Evolutionary conservation across 768 basidiomycete genomes (phyloP).

Genomic region (Chalciporus pseudorubinellus): DNA sequence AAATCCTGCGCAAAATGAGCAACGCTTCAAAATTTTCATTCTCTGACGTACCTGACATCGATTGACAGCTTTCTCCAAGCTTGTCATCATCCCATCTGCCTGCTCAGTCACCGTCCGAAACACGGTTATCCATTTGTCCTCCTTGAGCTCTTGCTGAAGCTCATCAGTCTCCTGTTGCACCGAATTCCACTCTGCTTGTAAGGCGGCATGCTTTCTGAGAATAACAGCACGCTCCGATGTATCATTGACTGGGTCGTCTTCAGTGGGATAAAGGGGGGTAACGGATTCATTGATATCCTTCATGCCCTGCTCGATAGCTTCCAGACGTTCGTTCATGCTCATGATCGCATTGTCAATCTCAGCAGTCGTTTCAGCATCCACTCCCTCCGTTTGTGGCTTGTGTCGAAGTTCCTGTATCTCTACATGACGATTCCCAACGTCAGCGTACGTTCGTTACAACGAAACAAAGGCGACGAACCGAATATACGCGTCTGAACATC

Average conservation of each 20-base stretch:
- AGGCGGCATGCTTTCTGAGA: slow-evolving; percentile 69
- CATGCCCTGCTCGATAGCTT: slow-evolving; percentile 69
- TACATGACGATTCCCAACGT: slow-evolving; percentile 29
- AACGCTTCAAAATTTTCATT: neutral
- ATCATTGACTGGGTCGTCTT: slow-evolving; percentile 48
- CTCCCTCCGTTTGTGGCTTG: slow-evolving; percentile 65
- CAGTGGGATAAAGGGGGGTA: slow-evolving; percentile 51
- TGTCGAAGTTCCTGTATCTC: slow-evolving; percentile 94
- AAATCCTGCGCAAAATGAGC: slow-evolving; percentile 57
- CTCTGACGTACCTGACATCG: slow-evolving; percentile 71
- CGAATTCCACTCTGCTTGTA: slow-evolving; percentile 77
- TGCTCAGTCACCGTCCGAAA: slow-evolving; percentile 93
- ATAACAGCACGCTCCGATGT: slow-evolving; percentile 41
- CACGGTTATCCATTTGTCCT: slow-evolving; percentile 95
- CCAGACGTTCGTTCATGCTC: slow-evolving; percentile 74
- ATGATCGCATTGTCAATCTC: slow-evolving; percentile 82
- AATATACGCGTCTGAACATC: slow-evolving; percentile 92
- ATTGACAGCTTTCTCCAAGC: slow-evolving; percentile 88
- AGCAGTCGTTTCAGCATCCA: slow-evolving; percentile 54
- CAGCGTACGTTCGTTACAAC: slow-evolving; percentile 6
- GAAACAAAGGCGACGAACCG: slow-evolving; percentile 43
- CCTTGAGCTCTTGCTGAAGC: slow-evolving; percentile 88
- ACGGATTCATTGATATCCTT: slow-evolving; percentile 65
- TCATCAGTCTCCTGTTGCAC: slow-evolving; percentile 78
- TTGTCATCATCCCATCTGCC: slow-evolving; percentile 97